A percentile compares a stretch with the other conserved stretches of the same genome.
phyloP scores from a whole-genome alignment of 495 filamentous ascomycete species.

The Xylaria castorea region DNA sequence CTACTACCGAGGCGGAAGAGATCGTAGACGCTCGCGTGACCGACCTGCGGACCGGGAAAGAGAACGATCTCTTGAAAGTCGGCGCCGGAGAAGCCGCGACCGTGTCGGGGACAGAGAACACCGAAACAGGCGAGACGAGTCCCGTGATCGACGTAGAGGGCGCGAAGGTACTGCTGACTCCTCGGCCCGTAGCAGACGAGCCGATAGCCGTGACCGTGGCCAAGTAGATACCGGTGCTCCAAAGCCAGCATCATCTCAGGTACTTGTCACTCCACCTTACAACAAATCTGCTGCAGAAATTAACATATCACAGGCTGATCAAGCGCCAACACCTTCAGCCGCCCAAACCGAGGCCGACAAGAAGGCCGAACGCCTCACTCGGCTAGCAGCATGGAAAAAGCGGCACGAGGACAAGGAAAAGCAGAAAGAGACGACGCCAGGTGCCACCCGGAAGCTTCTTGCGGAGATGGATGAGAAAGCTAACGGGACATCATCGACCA shows the following conservation, averaged over 20 bases:
- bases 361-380: slow-evolving; percentile 81
- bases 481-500: slow-evolving; percentile 59
- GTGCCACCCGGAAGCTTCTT: slow-evolving; percentile 69
- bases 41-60: slow-evolving; percentile 65
- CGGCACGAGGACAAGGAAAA: slow-evolving; percentile 86
- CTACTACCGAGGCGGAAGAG: slow-evolving; percentile 64
- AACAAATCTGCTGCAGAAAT: slow-evolving; percentile 27
- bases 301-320: slow-evolving; percentile 41
- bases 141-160: slow-evolving; percentile 71
- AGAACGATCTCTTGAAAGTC: slow-evolving; percentile 59
- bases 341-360: slow-evolving; percentile 79
- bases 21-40: slow-evolving; percentile 65
- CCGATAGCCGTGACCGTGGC: slow-evolving; percentile 65
- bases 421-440: slow-evolving; percentile 69
- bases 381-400: slow-evolving; percentile 89
- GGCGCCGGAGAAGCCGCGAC: slow-evolving; percentile 70
- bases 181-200: slow-evolving; percentile 70
- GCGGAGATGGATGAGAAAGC: slow-evolving; percentile 80
- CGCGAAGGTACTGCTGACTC: slow-evolving; percentile 81
- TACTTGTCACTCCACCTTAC: slow-evolving; percentile 43
- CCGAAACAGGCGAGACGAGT: slow-evolving; percentile 79
- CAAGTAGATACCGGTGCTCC: slow-evolving; percentile 49
- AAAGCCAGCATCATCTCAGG: slow-evolving; percentile 58
- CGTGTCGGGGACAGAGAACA: slow-evolving; percentile 63
- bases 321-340: slow-evolving; percentile 60